Conservation (phyloP, 768 basidiomycete species). For the Leccinellum rugosiceps region DNA sequence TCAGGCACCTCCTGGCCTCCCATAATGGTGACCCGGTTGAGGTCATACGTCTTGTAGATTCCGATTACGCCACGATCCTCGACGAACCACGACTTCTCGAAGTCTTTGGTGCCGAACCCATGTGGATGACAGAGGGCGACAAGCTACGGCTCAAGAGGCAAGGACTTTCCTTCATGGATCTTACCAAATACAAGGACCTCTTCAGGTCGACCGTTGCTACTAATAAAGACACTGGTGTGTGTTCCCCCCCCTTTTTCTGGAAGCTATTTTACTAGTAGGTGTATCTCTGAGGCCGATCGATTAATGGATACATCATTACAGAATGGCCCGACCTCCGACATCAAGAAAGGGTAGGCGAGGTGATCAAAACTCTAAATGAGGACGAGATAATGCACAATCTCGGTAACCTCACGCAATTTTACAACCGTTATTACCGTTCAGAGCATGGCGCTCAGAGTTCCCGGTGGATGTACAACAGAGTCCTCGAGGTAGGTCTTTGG, state of each 20-base stretch:
- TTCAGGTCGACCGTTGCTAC: too few species aligned
- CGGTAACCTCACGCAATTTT: conserved; percentile 37
- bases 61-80: conserved; percentile 10
- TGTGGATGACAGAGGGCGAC: conserved; percentile 17
- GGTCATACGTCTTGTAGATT: conserved; percentile 15
- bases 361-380: neutral
- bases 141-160: conserved; percentile 12
- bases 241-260: neutral
- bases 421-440: conserved; percentile 27
- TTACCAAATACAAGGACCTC: neutral
- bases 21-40: conserved; percentile 15
- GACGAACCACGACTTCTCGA: conserved; percentile 19
- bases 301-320: neutral
- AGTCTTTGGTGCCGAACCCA: conserved; percentile 7
- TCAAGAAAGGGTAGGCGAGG: conserved; percentile 11
- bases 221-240: neutral
- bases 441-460: conserved; percentile 39
- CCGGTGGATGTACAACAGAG: conserved; percentile 34
- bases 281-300: neutral
- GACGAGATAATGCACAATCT: conserved; percentile 37
- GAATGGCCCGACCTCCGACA: conserved; percentile 17
- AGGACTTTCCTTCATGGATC: conserved; percentile 12
- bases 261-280: neutral
- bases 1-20: conserved; percentile 8
- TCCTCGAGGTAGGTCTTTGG: neutral